A percentile compares a stretch with the other conserved stretches of the same genome.
These are phyloP conservation scores for Articulospora tetracladia DNA, from an alignment of 495 filamentous ascomycete species.

Conservation along the genomic window DNA sequence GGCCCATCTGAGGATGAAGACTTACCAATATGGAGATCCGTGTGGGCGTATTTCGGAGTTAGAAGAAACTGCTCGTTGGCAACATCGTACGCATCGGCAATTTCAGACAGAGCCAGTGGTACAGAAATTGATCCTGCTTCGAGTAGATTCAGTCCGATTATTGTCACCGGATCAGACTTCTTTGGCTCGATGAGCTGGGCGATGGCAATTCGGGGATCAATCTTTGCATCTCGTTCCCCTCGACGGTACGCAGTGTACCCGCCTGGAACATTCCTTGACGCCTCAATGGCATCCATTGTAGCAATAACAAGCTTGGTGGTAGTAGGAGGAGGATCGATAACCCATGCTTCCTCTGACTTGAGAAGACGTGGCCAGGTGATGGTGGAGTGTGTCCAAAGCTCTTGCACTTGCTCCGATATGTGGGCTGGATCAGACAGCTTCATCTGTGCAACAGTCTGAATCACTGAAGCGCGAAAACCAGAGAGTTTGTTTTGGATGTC, in stretches of 20 bases:
- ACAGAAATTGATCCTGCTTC: slow-evolving; percentile 4
- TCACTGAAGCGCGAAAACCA: too few species aligned
- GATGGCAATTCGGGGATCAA: background rate
- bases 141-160: background rate
- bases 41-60: slow-evolving; percentile 20
- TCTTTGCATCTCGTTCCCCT: background rate
- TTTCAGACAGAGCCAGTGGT: slow-evolving; percentile 5
- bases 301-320: background rate
- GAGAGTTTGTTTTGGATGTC: too few species aligned
- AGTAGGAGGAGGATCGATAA: background rate
- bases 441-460: too few species aligned
- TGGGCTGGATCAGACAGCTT: background rate
- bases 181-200: slow-evolving; percentile 3
- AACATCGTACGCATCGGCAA: slow-evolving; percentile 14
- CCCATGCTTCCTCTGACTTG: background rate
- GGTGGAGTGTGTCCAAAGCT: slow-evolving; percentile 2
- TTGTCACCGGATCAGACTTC: background rate
- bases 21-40: slow-evolving; percentile 19
- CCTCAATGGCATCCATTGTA: background rate
- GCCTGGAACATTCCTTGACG: too few species aligned
- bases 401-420: background rate
- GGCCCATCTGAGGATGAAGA: background rate
- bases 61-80: slow-evolving; percentile 18
- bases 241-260: background rate
- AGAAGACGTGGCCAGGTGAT: background rate